A percentile compares a stretch with the other conserved stretches of the same genome.
Evolutionary conservation across 2,329 filamentous ascomycete genomes (phyloP).

Genomic region (Juglanconis sp.): DNA sequence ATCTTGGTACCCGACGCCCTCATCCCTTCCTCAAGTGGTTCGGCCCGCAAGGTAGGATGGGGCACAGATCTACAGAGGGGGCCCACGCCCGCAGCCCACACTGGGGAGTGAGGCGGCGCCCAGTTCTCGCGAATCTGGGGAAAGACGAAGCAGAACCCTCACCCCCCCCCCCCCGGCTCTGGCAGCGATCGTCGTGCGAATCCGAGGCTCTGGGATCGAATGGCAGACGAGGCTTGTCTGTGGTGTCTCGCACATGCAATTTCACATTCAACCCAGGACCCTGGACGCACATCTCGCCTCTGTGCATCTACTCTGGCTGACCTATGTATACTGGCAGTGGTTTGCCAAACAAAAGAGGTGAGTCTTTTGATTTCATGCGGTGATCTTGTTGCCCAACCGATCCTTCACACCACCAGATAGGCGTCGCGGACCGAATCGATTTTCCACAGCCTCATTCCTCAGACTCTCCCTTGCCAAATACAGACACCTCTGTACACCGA

Average conservation of each 20-base stretch:
- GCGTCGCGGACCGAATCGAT: not conserved
- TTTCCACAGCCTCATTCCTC: not conserved
- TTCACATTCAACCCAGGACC: constrained; percentile 4
- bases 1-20: not conserved
- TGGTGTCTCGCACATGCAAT: constrained; percentile 8
- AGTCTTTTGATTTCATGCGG: not conserved
- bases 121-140: not conserved
- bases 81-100: not conserved
- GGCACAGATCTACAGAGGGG: constrained; percentile 2
- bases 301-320: not conserved
- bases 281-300: not conserved
- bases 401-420: not conserved
- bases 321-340: not conserved
- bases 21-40: constrained; percentile 7
- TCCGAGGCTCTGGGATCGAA: constrained; percentile 11
- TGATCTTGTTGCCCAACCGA: not conserved
- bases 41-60: constrained; percentile 9
- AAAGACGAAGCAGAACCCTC: constrained; percentile 1
- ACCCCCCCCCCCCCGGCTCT: not conserved
- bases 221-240: not conserved
- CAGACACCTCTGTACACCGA: not conserved
- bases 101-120: not conserved
- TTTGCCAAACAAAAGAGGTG: not conserved
- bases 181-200: constrained; percentile 10
- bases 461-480: not conserved